Base-by-base conservation (phyloP, 208 protist species). In the Trypanosoma avium region DNA sequence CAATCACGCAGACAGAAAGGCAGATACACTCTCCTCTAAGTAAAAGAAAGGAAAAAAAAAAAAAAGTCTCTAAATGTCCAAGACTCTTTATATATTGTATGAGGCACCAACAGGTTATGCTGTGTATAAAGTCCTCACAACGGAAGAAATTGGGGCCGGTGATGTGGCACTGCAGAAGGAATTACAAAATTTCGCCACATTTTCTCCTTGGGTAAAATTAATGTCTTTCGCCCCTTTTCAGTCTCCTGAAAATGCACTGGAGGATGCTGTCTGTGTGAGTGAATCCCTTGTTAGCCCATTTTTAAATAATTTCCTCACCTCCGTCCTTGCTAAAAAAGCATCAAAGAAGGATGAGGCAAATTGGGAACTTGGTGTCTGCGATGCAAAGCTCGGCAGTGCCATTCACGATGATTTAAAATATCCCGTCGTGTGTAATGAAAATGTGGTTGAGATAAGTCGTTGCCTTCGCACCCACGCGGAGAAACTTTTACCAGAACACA, bases 91-190 rank as follows among this genome's bases (percentile, higher is more conserved):
- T 73, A 69, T 98, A 19, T 77, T 99, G 36, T 99, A 96, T 73
- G 98, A 99, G 84, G 91, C 86, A 19, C 95, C 98, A 7, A 97
- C 95, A 30, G 98, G 98, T 47, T 99, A 98, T 79, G 95, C 90
- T 32, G 71, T 99, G 24, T 99, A 99, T 72, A 95, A 98, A 73
- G 73, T 90, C 10, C 81, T 88, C 32, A 92, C 93, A 35, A 89
- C 68, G n/a, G 97, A 99, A 64, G 92, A 98, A 70, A 97, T 99
- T 59, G 97, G 86, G 30, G 80, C 82, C 22, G 74, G 66, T n/a
- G 77, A 90, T 35, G 77, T 90, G n/a, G 79, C 83, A 61, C 75
- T 97, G 36, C 97, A 99, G 84, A 91, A 93, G 56, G 77, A 97
- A 48, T 79, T 99, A 32, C 70, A 86, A 48, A 81, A 98, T 59